Evolutionary conservation across 2,329 filamentous ascomycete species (phyloP), one percentile per base, ranked within the genome.

Genomic region (Elsinoe batatas): DNA sequence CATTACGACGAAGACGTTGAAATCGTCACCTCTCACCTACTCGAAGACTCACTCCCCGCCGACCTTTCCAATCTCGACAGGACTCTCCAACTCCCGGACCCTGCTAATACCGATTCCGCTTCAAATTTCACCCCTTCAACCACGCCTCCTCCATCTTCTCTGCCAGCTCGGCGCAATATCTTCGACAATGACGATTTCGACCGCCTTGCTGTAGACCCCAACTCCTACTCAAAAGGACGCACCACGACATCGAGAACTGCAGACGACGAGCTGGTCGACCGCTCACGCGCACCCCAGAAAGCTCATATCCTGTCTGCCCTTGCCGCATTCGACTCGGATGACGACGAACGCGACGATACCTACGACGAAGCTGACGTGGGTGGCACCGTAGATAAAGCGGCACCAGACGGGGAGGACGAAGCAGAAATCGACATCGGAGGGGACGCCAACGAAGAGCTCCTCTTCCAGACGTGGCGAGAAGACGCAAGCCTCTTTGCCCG

Each of bases 291-390:
- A 3, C 81, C 85, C 1, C 83, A 84, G 63, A 95, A 94, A 72
- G 88, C 89, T 0, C 85, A 89, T 10, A 95, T 96, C 62, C 74
- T 95, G 20, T 88, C 91, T 2, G 91, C 91, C 0, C 80, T 97
- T 2, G 88, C 89, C 13, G 80, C 85, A 0, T 96, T 97, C 62
- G 91, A 97, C 71, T 85, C 85, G 0, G 91, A 97, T 63, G 93
- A 97, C 62, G 93, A 98, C 68, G 93, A 98, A 72, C 82, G 90
- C 35, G 93, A 98, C 68, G 93, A 98, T 68, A 97, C 91, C 0
- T 98, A 98, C 67, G 93, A 98, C 64, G 82, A 85, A 1, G 88
- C 83, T 50, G 93, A 97, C 65, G 89, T 97, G 1, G 93, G 93
- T 35, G 91, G 91, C 18, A 88, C 87, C 0, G 83, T 96, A 2